Base-by-base conservation (phyloP, 176 grass and related monocot species). In the Saccharum officinarum region DNA sequence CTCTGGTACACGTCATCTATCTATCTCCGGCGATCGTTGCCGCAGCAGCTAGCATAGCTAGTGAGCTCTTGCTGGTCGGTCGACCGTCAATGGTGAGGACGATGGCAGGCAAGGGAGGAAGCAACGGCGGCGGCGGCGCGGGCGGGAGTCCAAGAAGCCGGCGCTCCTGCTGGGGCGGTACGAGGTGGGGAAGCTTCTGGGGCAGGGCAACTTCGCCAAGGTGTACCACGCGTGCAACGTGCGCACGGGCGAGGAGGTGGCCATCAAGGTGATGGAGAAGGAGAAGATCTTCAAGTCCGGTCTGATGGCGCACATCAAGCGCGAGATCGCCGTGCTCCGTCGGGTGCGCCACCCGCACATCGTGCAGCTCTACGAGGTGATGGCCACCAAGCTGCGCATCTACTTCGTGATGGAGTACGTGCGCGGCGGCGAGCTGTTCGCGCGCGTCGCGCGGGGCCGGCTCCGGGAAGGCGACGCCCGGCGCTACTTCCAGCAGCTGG, bases 391-490 rank as follows among this genome's bases (percentile, higher is more conserved):
- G 83, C 84, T 91, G 1, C 94, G 94, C 82, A 96, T 99, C 88
- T 99, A 99, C 87, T 94, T 99, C 90, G 97, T 94, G 10, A 99
- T 99, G 97, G 97, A 99, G 93, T 94, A 88, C 88, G 97, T 99
- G 8, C 84, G 84, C 78, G 97, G 97, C 84, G 97, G 97, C n/a
- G 97, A 99, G 86, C 94, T 99, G 6, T 99, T 99, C 70, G 92
- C 90, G 42, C 84, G 86, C 57, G 93, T 98, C 8, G 85, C 93
- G 37, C 83, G 87, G 71, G 97, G 97, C 5, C 88, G 90, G 2
- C 94, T 99, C 12, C 64, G 30, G 71, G 97, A 96, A 79, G 79
- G 40, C 79, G 89, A 67, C 17, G 97, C 91, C 5, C 90, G 97
- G 8, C 86, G 92, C 37, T 99, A 99, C 75, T 99, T 99, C 73